A percentile compares a stretch with the other conserved stretches of the same genome.
phyloP scores from a whole-genome alignment of 805 yeast genomes.

The Starmerella sp. region DNA sequence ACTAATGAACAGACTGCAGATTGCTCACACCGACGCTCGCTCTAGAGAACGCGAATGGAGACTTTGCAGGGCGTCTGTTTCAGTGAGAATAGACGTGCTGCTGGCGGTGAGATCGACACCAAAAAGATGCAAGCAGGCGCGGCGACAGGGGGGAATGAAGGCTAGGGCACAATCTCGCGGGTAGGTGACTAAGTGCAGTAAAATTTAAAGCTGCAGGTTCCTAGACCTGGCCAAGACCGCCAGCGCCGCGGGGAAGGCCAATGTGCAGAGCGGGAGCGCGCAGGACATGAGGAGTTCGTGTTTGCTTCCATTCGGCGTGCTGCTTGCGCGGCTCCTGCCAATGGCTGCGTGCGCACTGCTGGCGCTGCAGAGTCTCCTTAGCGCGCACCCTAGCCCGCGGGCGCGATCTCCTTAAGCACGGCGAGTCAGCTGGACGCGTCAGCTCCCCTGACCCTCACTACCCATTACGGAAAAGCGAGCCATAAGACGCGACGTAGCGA shows the following conservation, averaged over 20 bases:
- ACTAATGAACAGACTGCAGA: not conserved
- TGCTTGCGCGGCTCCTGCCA: too few species aligned
- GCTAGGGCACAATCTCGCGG: slow-evolving; percentile 2
- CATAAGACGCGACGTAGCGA: not conserved
- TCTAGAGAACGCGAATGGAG: not conserved
- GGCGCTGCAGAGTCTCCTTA: not conserved
- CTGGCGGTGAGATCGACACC: not conserved
- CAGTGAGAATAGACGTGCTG: not conserved
- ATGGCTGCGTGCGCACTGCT: too few species aligned
- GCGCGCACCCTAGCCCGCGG: not conserved
- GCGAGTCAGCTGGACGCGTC: slow-evolving; percentile 1
- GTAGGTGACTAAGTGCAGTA: not conserved
- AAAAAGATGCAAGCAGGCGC: slow-evolving; percentile 1
- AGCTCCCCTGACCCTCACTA: not conserved
- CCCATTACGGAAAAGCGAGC: not conserved
- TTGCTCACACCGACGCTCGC: not conserved
- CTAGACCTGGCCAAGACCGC: not conserved
- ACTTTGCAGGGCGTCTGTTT: not conserved
- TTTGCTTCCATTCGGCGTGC: too few species aligned
- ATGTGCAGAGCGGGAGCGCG: too few species aligned
- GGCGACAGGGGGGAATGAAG: slow-evolving; percentile 3
- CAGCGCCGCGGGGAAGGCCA: not conserved
- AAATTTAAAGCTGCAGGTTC: not conserved
- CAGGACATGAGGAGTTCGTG: too few species aligned
- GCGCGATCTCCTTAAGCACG: not conserved